Percentiles rank a stretch among this genome's conserved stretches.
These are phyloP conservation scores for Aspergillus awamori DNA, from an alignment of 2,329 filamentous ascomycete species.

Conservation along the genomic window DNA sequence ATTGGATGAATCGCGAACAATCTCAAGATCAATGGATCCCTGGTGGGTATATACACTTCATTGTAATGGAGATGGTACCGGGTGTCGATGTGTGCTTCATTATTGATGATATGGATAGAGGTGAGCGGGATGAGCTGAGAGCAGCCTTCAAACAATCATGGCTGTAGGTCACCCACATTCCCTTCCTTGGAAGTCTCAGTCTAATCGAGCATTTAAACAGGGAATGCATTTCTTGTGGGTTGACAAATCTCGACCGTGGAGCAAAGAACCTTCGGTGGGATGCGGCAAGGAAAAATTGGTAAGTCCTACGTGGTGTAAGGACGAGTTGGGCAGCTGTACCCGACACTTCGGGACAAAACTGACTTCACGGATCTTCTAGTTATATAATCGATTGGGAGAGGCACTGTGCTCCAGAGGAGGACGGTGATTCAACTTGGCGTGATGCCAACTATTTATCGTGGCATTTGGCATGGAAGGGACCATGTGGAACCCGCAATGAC, in stretches of 20 bases:
- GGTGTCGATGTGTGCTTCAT: background rate
- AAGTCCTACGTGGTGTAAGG: background rate
- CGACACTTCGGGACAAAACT: background rate
- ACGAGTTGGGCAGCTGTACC: no score
- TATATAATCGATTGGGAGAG: background rate
- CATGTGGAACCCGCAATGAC: no score
- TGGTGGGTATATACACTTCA: background rate
- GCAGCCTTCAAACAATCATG: constrained; percentile 4
- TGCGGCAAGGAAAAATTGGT: constrained; percentile 2
- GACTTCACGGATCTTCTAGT: background rate
- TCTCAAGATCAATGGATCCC: constrained; percentile 1
- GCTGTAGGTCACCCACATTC: background rate
- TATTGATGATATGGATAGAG: background rate
- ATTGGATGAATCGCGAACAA: background rate
- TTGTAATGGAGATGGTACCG: constrained; percentile 9
- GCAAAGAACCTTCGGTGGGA: constrained; percentile 7
- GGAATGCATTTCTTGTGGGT: background rate
- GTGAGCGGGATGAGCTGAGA: background rate
- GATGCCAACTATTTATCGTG: no score
- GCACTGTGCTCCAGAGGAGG: background rate
- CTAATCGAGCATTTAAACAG: background rate
- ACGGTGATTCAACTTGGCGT: no score
- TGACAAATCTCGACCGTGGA: background rate
- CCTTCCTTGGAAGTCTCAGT: no score
- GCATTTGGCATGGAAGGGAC: no score